phyloP scores from a whole-genome alignment of 495 filamentous ascomycete genomes.

The Barbatosphaeria neglecta region DNA sequence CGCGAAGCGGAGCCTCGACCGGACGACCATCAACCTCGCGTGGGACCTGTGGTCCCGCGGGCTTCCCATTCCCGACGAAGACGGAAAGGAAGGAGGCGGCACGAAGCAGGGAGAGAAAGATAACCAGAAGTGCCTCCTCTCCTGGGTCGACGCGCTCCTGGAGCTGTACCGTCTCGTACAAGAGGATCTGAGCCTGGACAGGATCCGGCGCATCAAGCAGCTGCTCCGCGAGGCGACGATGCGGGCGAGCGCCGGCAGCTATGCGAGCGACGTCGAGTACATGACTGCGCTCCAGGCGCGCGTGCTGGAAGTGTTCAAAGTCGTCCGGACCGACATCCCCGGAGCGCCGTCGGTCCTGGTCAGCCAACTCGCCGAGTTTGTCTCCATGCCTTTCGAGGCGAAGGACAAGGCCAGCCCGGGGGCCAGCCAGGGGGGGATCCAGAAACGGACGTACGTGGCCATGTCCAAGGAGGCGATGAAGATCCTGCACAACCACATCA shows the following conservation, averaged over 20 bases:
- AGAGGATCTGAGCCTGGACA: conserved; percentile 44
- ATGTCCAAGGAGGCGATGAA: conserved; percentile 69
- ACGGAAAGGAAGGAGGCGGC: conserved; percentile 26
- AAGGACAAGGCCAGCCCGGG: conserved; percentile 14
- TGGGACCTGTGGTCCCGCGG: conserved; percentile 66
- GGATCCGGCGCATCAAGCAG: conserved; percentile 50
- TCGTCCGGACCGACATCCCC: conserved; percentile 55
- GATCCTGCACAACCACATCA: conserved; percentile 51
- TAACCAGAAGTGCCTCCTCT: conserved; percentile 66
- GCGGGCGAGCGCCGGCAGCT: conserved; percentile 55
- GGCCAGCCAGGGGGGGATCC: no score
- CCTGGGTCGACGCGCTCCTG: conserved; percentile 65
- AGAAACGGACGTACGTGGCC: conserved; percentile 68
- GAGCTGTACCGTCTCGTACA: conserved; percentile 75
- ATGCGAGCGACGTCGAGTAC: conserved; percentile 75
- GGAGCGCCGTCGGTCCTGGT: conserved; percentile 59
- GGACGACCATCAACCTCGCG: conserved; percentile 44
- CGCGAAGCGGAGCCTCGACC: conserved; percentile 41
- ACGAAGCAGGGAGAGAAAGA: conserved; percentile 44
- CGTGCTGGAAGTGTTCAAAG: conserved; percentile 60
- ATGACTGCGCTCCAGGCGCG: conserved; percentile 66
- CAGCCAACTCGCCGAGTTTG: conserved; percentile 54
- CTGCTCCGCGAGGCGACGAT: conserved; percentile 46
- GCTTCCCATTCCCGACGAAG: conserved; percentile 41
- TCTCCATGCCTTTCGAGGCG: conserved; percentile 51